Base-by-base conservation (phyloP, 345 rosid genomes). In the Turritis glabra region DNA sequence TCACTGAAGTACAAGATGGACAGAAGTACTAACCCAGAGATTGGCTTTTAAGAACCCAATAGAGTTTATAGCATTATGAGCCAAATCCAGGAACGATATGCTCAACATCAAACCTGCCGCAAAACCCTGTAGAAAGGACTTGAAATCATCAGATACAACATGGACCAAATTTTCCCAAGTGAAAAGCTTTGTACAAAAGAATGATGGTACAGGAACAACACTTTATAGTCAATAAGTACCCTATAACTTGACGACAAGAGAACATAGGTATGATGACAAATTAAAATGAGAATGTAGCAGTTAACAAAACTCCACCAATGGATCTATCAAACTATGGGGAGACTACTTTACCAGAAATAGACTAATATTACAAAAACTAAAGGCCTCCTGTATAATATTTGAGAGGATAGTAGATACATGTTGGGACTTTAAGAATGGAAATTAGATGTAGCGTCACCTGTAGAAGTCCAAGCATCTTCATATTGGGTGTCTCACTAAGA, bases 91-190 rank as follows among this genome's bases (percentile, higher is more conserved):
- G 84, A 95, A 95, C 7, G 99, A 95, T 74, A 95, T 95, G 82
- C 99, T 88, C 82, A 95, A 85, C 99, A 95, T 95, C 43, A 95
- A 80, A 69, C 99, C 99, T 6, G 99, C 89, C 58, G 99, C 99
- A 86, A 95, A 95, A 51, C 97, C 99, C 99, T 94, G 88, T 67
- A 82, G 18, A 65, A 37, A 79, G 44, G 17, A 50, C 23, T 72
- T 52, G 14, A 59, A 38, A 70, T 25, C 51, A 62, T 80, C 67
- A 88, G 53, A 59, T 14, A 65, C 37, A 55, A 22, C 1, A 29
- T 23, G 15, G 18, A 29, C 40, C 56, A 59, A 23, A 61, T n/a
- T 6, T 2, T 5, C 10, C 7, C 15, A 38, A 67, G 43, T 51
- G 8, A 17, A 30, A 77, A 57, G 21, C 18, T 64, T 10, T 35